phyloP scores from a whole-genome alignment of 2,329 filamentous ascomycete species.

The Botrytis squamosa region DNA sequence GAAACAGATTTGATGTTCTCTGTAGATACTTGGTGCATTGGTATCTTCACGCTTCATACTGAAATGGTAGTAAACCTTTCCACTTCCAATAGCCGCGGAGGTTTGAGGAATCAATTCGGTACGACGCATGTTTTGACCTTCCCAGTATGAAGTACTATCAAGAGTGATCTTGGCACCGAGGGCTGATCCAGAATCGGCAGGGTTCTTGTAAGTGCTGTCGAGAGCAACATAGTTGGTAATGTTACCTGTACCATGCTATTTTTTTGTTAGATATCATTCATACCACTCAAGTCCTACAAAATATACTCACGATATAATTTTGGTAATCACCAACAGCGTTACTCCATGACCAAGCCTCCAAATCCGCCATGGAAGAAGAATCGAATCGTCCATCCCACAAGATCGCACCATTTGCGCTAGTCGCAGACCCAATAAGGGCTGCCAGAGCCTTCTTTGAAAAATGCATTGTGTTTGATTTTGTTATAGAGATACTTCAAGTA shows the following conservation, averaged over 20 bases:
- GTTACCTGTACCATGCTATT: constrained; percentile 54
- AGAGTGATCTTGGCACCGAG: constrained; percentile 71
- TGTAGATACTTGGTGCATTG: constrained; percentile 59
- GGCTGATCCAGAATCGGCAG: constrained; percentile 55
- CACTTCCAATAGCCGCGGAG: constrained; percentile 60
- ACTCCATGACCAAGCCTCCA: constrained; percentile 64
- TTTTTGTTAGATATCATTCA: constrained; percentile 13
- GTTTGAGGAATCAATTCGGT: constrained; percentile 75
- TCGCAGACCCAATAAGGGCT: constrained; percentile 29
- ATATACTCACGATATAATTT: constrained; percentile 59
- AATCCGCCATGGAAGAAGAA: constrained; percentile 53
- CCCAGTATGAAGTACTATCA: constrained; percentile 63
- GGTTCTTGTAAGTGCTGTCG: constrained; percentile 49
- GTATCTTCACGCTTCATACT: constrained; percentile 57
- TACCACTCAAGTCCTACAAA: neutral
- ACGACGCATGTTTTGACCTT: constrained; percentile 69
- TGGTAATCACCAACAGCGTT: constrained; percentile 70
- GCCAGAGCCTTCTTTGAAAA: constrained; percentile 30
- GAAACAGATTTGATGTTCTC: constrained; percentile 65
- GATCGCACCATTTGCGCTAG: constrained; percentile 48
- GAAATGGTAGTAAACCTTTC: constrained; percentile 72
- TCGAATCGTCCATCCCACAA: constrained; percentile 69
- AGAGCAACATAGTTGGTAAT: constrained; percentile 45
- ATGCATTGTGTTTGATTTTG: constrained; percentile 26
- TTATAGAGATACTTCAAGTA: constrained; percentile 16